A percentile compares a stretch with the other conserved stretches of the same genome.
Evolutionary conservation across 2,329 filamentous ascomycete species (phyloP).

Genomic region (Didymella glomerata): DNA sequence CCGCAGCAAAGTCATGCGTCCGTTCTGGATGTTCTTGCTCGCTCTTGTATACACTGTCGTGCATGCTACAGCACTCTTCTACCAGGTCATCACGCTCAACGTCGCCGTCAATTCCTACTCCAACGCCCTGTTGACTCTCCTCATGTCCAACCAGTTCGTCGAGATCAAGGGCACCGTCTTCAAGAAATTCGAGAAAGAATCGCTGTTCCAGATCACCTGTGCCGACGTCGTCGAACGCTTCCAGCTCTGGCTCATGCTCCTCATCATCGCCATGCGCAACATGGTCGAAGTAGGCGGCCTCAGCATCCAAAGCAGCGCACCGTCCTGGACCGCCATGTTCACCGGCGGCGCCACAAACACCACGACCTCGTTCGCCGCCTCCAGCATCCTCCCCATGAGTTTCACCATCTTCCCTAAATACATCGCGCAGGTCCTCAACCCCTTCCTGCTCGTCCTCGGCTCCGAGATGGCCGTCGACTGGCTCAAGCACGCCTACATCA

Average conservation of each 20-base stretch:
- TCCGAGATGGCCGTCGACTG: conserved; percentile 97
- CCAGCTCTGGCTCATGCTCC: conserved; percentile 95
- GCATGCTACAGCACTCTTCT: conserved; percentile 89
- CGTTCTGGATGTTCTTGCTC: conserved; percentile 89
- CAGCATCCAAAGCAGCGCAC: conserved; percentile 58
- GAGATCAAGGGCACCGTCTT: conserved; percentile 99
- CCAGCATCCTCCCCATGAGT: conserved; percentile 84
- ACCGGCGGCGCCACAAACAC: conserved; percentile 53
- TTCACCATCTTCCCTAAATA: conserved; percentile 89
- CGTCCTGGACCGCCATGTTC: conserved; percentile 43
- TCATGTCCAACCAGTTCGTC: conserved; percentile 97
- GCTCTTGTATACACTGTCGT: conserved; percentile 87
- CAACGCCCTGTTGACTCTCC: conserved; percentile 88
- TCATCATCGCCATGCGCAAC: conserved; percentile 95
- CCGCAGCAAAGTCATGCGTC: conserved; percentile 87
- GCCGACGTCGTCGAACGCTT: conserved; percentile 97
- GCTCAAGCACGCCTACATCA: conserved; percentile 97
- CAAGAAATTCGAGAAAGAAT: conserved; percentile 98
- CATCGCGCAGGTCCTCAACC: conserved; percentile 88
- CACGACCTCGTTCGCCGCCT: conserved; percentile 62
- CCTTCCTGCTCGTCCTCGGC: conserved; percentile 91
- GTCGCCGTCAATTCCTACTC: conserved; percentile 99
- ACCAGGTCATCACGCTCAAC: conserved; percentile 96
- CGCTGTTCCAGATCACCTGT: conserved; percentile 93
- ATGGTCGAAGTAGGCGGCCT: conserved; percentile 93